phyloP scores from a whole-genome alignment of 2,329 filamentous ascomycete species.

The Penicillium carneum region DNA sequence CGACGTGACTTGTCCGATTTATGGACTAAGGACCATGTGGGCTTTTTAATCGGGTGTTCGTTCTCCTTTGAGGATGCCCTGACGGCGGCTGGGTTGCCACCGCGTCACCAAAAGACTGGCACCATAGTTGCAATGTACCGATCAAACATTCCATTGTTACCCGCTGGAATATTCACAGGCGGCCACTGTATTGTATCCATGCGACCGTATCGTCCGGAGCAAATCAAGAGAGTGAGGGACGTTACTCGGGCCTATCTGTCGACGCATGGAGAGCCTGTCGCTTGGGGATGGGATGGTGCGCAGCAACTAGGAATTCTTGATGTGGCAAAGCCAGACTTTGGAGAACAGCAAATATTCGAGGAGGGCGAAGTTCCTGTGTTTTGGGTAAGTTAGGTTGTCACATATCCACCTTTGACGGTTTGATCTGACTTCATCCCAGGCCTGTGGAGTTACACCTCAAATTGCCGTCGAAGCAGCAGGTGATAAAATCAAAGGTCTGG shows the following conservation, averaged over 20 bases:
- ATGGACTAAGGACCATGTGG: constrained; percentile 67
- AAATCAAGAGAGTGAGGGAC: constrained; percentile 61
- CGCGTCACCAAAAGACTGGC: constrained; percentile 58
- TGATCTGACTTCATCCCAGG: constrained; percentile 67
- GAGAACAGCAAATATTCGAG: constrained; percentile 55
- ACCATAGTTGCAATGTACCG: constrained; percentile 69
- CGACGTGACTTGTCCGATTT: constrained; percentile 56
- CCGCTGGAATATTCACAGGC: constrained; percentile 65
- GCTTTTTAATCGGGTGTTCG: constrained; percentile 69
- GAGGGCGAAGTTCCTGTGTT: constrained; percentile 50
- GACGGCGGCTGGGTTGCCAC: constrained; percentile 57
- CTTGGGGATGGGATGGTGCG: constrained; percentile 69
- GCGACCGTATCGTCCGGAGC: constrained; percentile 62
- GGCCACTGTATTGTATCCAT: constrained; percentile 68
- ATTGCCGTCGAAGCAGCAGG: constrained; percentile 66
- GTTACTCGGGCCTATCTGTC: constrained; percentile 63
- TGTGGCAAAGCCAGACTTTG: constrained; percentile 64
- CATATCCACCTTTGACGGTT: constrained; percentile 40
- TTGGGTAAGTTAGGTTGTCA: constrained; percentile 34
- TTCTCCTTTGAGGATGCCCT: constrained; percentile 70
- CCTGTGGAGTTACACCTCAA: constrained; percentile 71
- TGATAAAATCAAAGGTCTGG: constrained; percentile 57
- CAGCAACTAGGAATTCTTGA: constrained; percentile 62
- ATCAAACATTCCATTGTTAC: constrained; percentile 63
- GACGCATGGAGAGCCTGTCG: constrained; percentile 70